These are phyloP conservation scores for Dalbergia cochinchinensis DNA, from an alignment of 306 rosid species.

Conservation along the genomic window DNA sequence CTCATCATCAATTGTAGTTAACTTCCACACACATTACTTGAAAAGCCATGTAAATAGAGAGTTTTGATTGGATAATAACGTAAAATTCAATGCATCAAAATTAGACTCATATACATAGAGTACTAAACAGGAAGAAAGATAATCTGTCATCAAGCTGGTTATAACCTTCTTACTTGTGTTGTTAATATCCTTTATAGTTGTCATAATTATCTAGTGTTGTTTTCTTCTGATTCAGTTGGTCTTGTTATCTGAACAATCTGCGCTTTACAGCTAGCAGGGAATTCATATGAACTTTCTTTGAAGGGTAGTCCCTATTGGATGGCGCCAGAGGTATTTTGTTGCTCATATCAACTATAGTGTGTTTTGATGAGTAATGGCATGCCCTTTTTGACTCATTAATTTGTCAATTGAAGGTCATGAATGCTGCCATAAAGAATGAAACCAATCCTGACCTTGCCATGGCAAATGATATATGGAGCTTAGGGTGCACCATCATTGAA, in stretches of 20 bases:
- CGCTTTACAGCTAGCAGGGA: constrained; percentile 66
- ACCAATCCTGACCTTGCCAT: constrained; percentile 60
- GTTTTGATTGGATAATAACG: too few relatives aligned
- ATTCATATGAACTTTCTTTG: constrained; percentile 68
- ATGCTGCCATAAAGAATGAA: constrained; percentile 62
- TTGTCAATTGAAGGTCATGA: constrained; percentile 63
- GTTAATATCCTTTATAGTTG: constrained; percentile 3
- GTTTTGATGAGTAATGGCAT: neutral
- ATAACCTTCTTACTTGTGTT: constrained; percentile 2
- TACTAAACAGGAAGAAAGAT: too few relatives aligned
- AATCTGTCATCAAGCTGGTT: neutral
- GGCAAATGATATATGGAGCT: constrained; percentile 80
- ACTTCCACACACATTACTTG: too few relatives aligned
- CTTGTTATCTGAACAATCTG: constrained; percentile 32
- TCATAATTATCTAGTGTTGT: constrained; percentile 10
- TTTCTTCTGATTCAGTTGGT: neutral
- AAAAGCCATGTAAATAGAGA: too few relatives aligned
- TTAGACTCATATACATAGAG: too few relatives aligned
- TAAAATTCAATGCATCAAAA: too few relatives aligned
- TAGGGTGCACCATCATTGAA: constrained; percentile 83
- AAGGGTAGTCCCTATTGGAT: constrained; percentile 93
- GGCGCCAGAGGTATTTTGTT: constrained; percentile 83
- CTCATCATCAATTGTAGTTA: too few relatives aligned
- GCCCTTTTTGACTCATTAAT: constrained; percentile 20
- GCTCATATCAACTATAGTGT: constrained; percentile 5